Percentiles rank a stretch among this genome's conserved stretches.
Conservation (phyloP, 179 eudicot species). For the Amaranthus tricolor region DNA sequence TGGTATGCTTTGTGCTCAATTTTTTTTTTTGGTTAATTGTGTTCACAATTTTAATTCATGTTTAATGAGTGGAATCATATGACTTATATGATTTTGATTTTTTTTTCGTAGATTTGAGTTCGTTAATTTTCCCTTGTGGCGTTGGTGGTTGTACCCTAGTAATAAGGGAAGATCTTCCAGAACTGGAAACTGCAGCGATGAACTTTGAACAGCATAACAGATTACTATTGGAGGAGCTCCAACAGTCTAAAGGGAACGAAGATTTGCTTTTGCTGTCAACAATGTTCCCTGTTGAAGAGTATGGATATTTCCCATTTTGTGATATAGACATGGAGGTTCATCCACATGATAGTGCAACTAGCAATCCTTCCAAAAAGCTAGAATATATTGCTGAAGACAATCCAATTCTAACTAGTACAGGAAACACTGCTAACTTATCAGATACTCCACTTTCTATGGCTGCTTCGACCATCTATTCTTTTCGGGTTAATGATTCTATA, state of each 20-base stretch:
- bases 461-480: conserved; percentile 47
- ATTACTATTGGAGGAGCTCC: conserved; percentile 36
- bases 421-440: conserved; percentile 29
- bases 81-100: conserved; percentile 11
- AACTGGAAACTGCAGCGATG: conserved; percentile 77
- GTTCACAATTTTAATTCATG: background rate
- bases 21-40: background rate
- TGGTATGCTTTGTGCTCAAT: conserved; percentile 43
- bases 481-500: conserved; percentile 29
- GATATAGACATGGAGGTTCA: conserved; percentile 37
- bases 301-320: conserved; percentile 71
- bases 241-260: conserved; percentile 34
- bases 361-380: conserved; percentile 26
- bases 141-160: conserved; percentile 42
- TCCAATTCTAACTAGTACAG: conserved; percentile 16
- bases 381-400: conserved; percentile 22
- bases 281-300: conserved; percentile 40
- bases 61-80: background rate
- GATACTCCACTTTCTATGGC: conserved; percentile 56
- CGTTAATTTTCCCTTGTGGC: conserved; percentile 64
- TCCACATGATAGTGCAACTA: conserved; percentile 19
- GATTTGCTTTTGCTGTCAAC: conserved; percentile 41
- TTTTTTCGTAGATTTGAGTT: conserved; percentile 45
- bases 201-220: conserved; percentile 71
- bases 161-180: conserved; percentile 62